Evolutionary conservation across 768 basidiomycete genomes (phyloP), one percentile per base, ranked within the genome.

Genomic region (Chiua virens): DNA sequence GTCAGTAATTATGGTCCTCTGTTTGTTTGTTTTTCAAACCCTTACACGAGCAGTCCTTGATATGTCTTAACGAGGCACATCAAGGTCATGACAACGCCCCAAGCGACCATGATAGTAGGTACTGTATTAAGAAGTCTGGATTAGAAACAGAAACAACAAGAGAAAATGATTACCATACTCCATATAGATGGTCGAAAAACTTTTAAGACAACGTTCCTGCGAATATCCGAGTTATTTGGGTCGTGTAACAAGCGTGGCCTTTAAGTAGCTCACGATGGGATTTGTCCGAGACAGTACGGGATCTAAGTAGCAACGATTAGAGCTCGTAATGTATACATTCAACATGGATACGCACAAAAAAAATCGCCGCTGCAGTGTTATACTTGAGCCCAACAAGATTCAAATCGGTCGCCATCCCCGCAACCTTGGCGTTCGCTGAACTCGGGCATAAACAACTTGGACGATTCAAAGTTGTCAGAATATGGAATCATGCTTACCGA

Each of bases 361-460:
- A 70, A 50, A 74, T 49, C 4, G 69, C 65, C 9, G 69, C 65
- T 8, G 59, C 67, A n/a, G 60, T 64, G 45, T 70, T 70, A 49
- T 68, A 70, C 37, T 57, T 58, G 22, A 64, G 52, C 5, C 67
- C 65, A 7, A 50, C 36, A 22, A 70, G 60, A 22, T 64, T 32
- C 35, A 70, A 55, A 50, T 75, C 72, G 5, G 41, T 50, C 11
- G 67, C 62, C 73, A 76, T 71, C 10, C 74, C 75, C 5, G 76
- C 75, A 35, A 78, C 70, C 60, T 62, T 60, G 5, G 71, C 71
- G 53, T 72, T 73, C 32, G 69, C 71, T 72, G 18, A 30, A 32
- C 11, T 11, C 42, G n/a, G 20, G 28, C 28, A 41, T 48, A 9
- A 41, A 28, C 22, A 34, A 4, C 15, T 5, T 18, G 22, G 30